Evolutionary conservation across 2,329 filamentous ascomycete species (phyloP).

Genomic region (Alternaria longipes): DNA sequence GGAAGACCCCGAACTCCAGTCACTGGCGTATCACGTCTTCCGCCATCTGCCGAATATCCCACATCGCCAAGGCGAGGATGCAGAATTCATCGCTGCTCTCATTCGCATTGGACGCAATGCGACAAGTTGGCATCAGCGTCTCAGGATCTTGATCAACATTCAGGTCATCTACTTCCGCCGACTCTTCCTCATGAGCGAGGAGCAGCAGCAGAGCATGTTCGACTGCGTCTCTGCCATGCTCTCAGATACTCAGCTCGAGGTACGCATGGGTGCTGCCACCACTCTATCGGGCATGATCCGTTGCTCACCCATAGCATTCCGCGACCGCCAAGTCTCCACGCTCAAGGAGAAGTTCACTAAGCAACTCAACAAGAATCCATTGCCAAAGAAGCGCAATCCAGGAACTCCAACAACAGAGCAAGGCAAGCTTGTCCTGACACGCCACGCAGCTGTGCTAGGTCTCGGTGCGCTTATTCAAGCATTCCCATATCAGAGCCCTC

Average conservation of each 20-base stretch:
- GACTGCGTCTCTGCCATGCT: slow-evolving; percentile 96
- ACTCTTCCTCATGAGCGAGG: slow-evolving; percentile 81
- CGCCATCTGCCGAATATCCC: slow-evolving; percentile 95
- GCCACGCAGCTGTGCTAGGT: slow-evolving; percentile 91
- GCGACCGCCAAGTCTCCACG: slow-evolving; percentile 77
- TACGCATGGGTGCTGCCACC: slow-evolving; percentile 88
- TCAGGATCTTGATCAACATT: slow-evolving; percentile 96
- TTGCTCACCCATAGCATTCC: slow-evolving; percentile 84
- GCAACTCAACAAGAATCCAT: slow-evolving; percentile 81
- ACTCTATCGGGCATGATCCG: slow-evolving; percentile 98
- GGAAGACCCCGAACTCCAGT: slow-evolving; percentile 94
- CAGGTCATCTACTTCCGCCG: slow-evolving; percentile 98
- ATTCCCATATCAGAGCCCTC: slow-evolving; percentile 94
- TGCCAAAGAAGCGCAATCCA: slow-evolving; percentile 73
- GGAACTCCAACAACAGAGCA: slow-evolving; percentile 75
- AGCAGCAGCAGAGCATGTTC: slow-evolving; percentile 82
- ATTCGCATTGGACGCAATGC: slow-evolving; percentile 88
- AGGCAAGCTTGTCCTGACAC: slow-evolving; percentile 79
- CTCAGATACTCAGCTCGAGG: slow-evolving; percentile 88
- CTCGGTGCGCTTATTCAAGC: slow-evolving; percentile 91
- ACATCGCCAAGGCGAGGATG: slow-evolving; percentile 85
- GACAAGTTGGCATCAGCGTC: slow-evolving; percentile 91
- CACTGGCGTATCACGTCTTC: slow-evolving; percentile 95
- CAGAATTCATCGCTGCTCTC: slow-evolving; percentile 82
- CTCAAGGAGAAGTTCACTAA: slow-evolving; percentile 82